These are phyloP conservation scores for Wakefieldia striispora DNA, from an alignment of 768 basidiomycete genomes.

Conservation along the genomic window DNA sequence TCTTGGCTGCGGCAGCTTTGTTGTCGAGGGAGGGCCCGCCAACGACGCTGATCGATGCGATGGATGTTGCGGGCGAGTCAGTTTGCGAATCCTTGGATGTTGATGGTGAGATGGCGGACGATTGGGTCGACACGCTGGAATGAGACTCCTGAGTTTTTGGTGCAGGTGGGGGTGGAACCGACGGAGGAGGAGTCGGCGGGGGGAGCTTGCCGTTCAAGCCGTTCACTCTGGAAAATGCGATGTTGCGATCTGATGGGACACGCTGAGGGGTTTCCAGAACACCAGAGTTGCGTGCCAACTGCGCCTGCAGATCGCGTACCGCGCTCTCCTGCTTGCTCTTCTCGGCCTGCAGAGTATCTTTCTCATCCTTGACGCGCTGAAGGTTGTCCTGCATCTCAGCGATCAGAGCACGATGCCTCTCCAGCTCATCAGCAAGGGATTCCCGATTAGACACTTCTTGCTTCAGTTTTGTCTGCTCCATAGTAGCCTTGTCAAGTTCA, in stretches of 20 bases:
- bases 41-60: constrained; percentile 42
- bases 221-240: constrained; percentile 55
- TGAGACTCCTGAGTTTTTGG: constrained; percentile 54
- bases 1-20: constrained; percentile 48
- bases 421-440: constrained; percentile 70
- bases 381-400: constrained; percentile 77
- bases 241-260: constrained; percentile 48
- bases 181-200: constrained; percentile 80
- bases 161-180: constrained; percentile 80
- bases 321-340: constrained; percentile 63
- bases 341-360: constrained; percentile 72
- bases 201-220: constrained; percentile 75
- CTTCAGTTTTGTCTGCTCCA: constrained; percentile 59
- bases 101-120: constrained; percentile 53
- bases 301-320: constrained; percentile 79
- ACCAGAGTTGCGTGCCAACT: constrained; percentile 54
- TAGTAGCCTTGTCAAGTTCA: constrained; percentile 57
- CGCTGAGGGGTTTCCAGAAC: constrained; percentile 46
- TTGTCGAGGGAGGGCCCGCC: constrained; percentile 43
- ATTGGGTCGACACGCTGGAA: constrained; percentile 59
- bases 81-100: constrained; percentile 69
- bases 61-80: constrained; percentile 68
- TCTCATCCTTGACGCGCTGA: constrained; percentile 79
- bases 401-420: constrained; percentile 71
- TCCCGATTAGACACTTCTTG: constrained; percentile 75